phyloP scores from a whole-genome alignment of 805 yeast species.

The Maudiozyma pseudohumilis region DNA sequence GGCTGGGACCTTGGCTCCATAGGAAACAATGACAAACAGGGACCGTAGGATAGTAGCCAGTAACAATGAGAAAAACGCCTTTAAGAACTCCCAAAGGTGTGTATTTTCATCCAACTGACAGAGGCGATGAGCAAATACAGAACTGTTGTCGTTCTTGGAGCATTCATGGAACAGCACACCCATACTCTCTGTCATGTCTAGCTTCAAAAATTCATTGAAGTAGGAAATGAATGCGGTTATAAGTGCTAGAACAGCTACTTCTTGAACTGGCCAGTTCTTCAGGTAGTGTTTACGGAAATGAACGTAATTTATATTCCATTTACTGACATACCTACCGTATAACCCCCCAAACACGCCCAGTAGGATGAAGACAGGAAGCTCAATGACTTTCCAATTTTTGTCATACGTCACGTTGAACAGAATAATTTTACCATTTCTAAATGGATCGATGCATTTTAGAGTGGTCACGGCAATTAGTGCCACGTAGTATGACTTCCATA shows the following conservation, averaged over 20 bases:
- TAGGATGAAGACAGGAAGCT: slow-evolving; percentile 67
- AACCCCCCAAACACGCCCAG: slow-evolving; percentile 88
- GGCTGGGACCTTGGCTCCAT: slow-evolving; percentile 93
- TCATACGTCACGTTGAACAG: slow-evolving; percentile 87
- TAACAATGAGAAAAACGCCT: slow-evolving; percentile 42
- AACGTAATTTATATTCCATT: slow-evolving; percentile 65
- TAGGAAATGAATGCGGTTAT: slow-evolving; percentile 72
- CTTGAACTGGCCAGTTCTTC: slow-evolving; percentile 40
- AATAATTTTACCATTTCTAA: slow-evolving; percentile 89
- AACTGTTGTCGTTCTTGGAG: slow-evolving; percentile 26
- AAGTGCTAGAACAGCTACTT: slow-evolving; percentile 56
- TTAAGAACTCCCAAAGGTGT: slow-evolving; percentile 18
- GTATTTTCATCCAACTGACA: slow-evolving; percentile 31
- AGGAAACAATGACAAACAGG: slow-evolving; percentile 67
- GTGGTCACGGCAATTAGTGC: slow-evolving; percentile 80
- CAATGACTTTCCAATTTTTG: slow-evolving; percentile 77
- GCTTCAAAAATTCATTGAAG: slow-evolving; percentile 66
- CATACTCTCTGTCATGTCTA: slow-evolving; percentile 96
- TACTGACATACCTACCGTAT: slow-evolving; percentile 71
- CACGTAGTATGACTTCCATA: slow-evolving; percentile 89
- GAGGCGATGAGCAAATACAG: slow-evolving; percentile 33
- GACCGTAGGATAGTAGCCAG: slow-evolving; percentile 68
- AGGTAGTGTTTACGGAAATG: slow-evolving; percentile 67
- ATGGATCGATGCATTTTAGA: slow-evolving; percentile 76
- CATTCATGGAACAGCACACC: slow-evolving; percentile 82